Evolutionary conservation across 2,329 filamentous ascomycete species (phyloP), one percentile per base, ranked within the genome.

Genomic region (Botrytis pseudocinerea): DNA sequence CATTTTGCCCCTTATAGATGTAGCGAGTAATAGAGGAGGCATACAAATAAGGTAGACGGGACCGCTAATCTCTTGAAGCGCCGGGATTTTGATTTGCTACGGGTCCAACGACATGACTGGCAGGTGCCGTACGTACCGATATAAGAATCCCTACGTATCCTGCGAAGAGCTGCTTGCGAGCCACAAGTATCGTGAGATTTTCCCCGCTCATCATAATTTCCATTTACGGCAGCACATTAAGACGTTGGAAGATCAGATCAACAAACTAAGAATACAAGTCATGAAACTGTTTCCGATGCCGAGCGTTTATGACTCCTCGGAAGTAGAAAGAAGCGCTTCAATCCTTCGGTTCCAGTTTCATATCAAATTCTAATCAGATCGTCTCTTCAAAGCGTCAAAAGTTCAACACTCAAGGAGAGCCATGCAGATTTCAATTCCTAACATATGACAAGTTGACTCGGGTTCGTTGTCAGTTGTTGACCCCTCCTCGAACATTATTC

Each of bases 161-260:
- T 65, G n/a, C 42, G 16, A 35, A 38, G 10, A 38, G 20, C 20
- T 38, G n/a, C 20, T 65, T 40, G 35, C 64, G 18, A 51, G 44
- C 28, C 32, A 66, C 44, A 40, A 40, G 44, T 40, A 40, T 51
- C 64, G 44, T 66, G 63, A 65, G 44, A 70, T 59, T 44, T 70
- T 70, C 68, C 66, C 68, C 38, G 68, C 54, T 62, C 57, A 38
- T 60, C 68, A 48, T 63, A 22, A 38, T 46, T 46, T 46, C 59
- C 68, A n/a, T 63, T 46, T 28, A 38, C 54, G n/a, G 28, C 65
- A 28, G 68, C 51, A 62, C 25, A 18, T 32, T 32, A 14, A 20
- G 44, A 70, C 57, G 57, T 63, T 38, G 28, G 68, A 40, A 70
- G 69, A 63, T 70, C 69, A 70, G 69, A 51, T 38, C 25, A 70